A percentile compares a stretch with the other conserved stretches of the same genome.
phyloP scores from a whole-genome alignment of 345 rosid species.

The Noccaea caerulescens region DNA sequence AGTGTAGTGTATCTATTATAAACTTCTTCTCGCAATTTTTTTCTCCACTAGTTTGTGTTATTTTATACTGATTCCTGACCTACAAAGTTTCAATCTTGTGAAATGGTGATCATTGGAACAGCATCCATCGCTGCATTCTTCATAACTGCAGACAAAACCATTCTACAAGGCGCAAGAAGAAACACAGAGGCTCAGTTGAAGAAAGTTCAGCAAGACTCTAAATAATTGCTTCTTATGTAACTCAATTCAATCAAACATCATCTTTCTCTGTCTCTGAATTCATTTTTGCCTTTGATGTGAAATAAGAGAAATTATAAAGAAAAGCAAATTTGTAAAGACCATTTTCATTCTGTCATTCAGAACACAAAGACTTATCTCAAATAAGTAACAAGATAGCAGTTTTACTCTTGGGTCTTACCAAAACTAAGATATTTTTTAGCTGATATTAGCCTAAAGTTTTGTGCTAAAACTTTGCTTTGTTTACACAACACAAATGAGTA shows the following conservation, averaged over 20 bases:
- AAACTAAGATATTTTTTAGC: neutral
- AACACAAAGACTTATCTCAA: neutral
- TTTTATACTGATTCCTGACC: neutral
- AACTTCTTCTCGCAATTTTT: neutral
- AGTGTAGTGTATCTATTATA: neutral
- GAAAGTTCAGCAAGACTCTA: constrained; percentile 41
- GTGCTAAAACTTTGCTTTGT: neutral
- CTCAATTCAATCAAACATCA: constrained; percentile 2
- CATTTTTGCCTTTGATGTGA: constrained; percentile 22
- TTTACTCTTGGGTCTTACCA: neutral
- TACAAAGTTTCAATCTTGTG: constrained; percentile 6
- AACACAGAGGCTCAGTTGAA: constrained; percentile 42
- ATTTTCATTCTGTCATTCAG: neutral
- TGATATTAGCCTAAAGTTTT: neutral
- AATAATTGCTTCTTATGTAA: constrained; percentile 30
- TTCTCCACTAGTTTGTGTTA: neutral
- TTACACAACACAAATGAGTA: neutral
- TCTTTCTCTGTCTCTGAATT: constrained; percentile 23
- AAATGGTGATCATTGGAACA: constrained; percentile 31
- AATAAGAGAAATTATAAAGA: constrained; percentile 24
- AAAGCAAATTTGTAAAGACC: neutral
- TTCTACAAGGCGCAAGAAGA: constrained; percentile 74
- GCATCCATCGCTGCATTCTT: constrained; percentile 84
- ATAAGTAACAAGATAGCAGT: neutral
- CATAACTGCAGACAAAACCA: constrained; percentile 94